Base-by-base conservation (phyloP, 176 grass and related monocot species). In the Eragrostis nindensis region DNA sequence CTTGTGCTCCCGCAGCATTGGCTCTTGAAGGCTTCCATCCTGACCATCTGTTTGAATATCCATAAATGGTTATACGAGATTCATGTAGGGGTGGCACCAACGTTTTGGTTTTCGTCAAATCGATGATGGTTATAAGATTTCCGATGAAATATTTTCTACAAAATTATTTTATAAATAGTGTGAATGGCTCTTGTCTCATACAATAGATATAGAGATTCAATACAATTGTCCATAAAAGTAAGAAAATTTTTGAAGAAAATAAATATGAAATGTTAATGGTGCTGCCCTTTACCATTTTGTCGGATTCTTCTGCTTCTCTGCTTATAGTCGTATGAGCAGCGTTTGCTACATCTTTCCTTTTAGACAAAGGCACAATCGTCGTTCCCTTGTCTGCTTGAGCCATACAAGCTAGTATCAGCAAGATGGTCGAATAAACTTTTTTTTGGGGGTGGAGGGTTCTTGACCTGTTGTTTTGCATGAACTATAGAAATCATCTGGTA, bases 291-390 rank as follows among this genome's bases (percentile, higher is more conserved):
- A 73, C 70, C 70, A 27, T 36, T 21, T 26, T 32, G 47, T 53
- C 53, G 19, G 29, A 73, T 73, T 73, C 70, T 21, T 73, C 70
- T n/a, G 47, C 15, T 73, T 73, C 26, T 73, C 27, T 73, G 27
- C 46, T 53, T 32, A 73, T 53, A 27, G 27, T 27, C 47, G 14
- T 30, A 21, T 15, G 46, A 19, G 49, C 70, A 18, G 27, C 36
- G 18, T 30, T 48, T 17, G 27, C 70, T 19, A 18, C 26, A 14
- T 73, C 70, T 73, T 53, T 73, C 26, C 53, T 73, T 21, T 73
- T 27, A 30, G 27, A 25, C 25, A 36, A 49, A 18, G 47, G 29
- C 16, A 13, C 8, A 27, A 18, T 4, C 47, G 52, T 71, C 24
- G 30, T 52, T 14, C 45, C 69, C 46, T 30, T 73, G 27, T 36